Evolutionary conservation across 495 filamentous ascomycete genomes (phyloP), one percentile per base, ranked within the genome.

Genomic region (Geopyxis carbonaria): DNA sequence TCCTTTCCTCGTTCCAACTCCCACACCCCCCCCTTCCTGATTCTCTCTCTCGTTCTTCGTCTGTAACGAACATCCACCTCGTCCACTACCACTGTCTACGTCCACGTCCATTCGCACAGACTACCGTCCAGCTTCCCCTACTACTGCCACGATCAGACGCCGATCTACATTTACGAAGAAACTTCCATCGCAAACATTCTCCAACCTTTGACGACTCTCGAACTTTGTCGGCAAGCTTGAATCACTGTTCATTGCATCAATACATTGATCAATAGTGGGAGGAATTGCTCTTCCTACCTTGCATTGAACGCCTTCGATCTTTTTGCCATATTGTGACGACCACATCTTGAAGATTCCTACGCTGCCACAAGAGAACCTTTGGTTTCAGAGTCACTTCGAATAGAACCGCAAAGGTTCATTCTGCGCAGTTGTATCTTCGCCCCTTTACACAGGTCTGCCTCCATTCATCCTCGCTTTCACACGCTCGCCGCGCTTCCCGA

Each of bases 391-490:
- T n/a, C n/a, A 28, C n/a, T 28, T 11, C 13, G 24, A 18, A 30
- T 28, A 16, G 30, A 25, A 19, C 36, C n/a, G 18, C 10, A 8
- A 22, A 15, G 36, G 24, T 28, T 11, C 18, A 5, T 33, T 7
- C 16, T 29, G 36, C 36, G 36, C 28, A 28, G 16, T 22, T 39
- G 36, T 8, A n/a, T n/a, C n/a, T n/a, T 13, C n/a, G 23, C 23
- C 24, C 21, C 18, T 39, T 25, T 39, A 19, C 9, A 39, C 36
- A 39, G 36, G 36, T 39, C 36, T 28, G 36, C 36, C n/a, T 39
- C 30, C 21, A n/a, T 29, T 25, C 22, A 27, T 18, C 36, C 24
- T 19, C 8, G 22, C 30, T 15, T 19, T 37, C 21, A 19, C 11
- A 15, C 36, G 22, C 36, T 11, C 22, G 23, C 24, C 24, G 36